A percentile compares a stretch with the other conserved stretches of the same genome.
phyloP scores from a whole-genome alignment of 495 filamentous ascomycete genomes.

The Terfezia boudieri region DNA sequence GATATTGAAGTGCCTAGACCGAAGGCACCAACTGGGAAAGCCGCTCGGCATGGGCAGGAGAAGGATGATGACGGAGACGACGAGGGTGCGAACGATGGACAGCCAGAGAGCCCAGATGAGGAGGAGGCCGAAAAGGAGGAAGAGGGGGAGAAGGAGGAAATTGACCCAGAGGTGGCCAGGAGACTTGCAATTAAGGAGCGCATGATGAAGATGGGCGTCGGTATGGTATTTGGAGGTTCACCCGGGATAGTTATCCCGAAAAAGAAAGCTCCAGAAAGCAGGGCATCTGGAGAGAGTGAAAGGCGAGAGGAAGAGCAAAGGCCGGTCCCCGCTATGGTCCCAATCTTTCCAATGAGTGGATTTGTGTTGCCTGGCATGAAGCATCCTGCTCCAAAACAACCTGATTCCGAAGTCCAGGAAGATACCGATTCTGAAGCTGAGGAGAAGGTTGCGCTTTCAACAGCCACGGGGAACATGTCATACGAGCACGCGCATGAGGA shows the following conservation, averaged over 20 bases:
- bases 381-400: conserved; percentile 31
- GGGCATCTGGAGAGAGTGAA: conserved; percentile 7
- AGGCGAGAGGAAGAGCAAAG: conserved; percentile 38
- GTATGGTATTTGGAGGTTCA: conserved; percentile 79
- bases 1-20: conserved; percentile 39
- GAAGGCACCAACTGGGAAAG: not conserved
- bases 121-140: conserved; percentile 35
- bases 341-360: conserved; percentile 35
- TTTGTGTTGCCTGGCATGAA: conserved; percentile 30
- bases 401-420: conserved; percentile 5
- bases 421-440: conserved; percentile 23
- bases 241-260: conserved; percentile 35
- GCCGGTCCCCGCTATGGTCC: conserved; percentile 36
- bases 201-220: conserved; percentile 96
- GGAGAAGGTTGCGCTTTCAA: conserved; percentile 21
- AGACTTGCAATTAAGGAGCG: conserved; percentile 75
- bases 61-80: not conserved
- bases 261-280: conserved; percentile 30
- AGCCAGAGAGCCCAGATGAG: conserved; percentile 19
- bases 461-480: conserved; percentile 16
- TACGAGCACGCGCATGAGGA: conserved; percentile 25
- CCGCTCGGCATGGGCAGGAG: not conserved
- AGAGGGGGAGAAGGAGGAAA: conserved; percentile 65
- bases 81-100: not conserved
- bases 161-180: conserved; percentile 71